Evolutionary conservation across 805 yeast genomes (phyloP).

Genomic region (Scheffersomyces spartinae): DNA sequence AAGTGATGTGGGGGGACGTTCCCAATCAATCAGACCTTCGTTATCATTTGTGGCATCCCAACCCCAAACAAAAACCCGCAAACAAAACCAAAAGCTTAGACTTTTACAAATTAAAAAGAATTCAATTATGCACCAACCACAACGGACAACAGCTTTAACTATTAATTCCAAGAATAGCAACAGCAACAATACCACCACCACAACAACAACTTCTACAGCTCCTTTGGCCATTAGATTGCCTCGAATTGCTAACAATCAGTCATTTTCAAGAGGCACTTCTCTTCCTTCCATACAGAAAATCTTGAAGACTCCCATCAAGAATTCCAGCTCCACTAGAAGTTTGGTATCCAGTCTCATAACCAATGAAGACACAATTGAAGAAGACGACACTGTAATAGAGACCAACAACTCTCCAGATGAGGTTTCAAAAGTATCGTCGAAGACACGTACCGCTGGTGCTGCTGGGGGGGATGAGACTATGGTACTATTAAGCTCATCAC

Average conservation of each 20-base stretch:
- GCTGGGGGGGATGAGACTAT: too few relatives aligned
- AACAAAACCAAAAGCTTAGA: conserved; percentile 13
- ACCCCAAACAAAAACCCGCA: conserved; percentile 3
- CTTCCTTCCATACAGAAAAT: too few relatives aligned
- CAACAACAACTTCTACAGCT: conserved; percentile 4
- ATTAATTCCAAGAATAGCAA: conserved; percentile 2
- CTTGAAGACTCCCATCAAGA: conserved; percentile 31
- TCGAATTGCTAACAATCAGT: conserved; percentile 28
- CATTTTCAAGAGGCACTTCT: too few relatives aligned
- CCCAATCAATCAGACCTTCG: conserved; percentile 7
- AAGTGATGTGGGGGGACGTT: too few relatives aligned
- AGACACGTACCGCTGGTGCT: too few relatives aligned
- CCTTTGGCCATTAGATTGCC: conserved; percentile 14
- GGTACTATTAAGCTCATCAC: too few relatives aligned
- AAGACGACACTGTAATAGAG: conserved; percentile 5
- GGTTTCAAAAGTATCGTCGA: too few relatives aligned
- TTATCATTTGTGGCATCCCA: too few relatives aligned
- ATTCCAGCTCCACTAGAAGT: conserved; percentile 14
- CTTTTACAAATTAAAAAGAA: conserved; percentile 27
- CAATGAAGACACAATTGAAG: conserved; percentile 13
- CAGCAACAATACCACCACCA: conserved; percentile 1
- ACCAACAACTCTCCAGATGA: too few relatives aligned
- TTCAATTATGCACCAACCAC: conserved; percentile 17
- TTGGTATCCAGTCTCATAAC: conserved; percentile 7
- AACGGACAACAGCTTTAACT: conserved; percentile 1